A percentile compares a stretch with the other conserved stretches of the same genome.
Conservation (phyloP, 495 filamentous ascomycete species). For the Tuber melanosporum region DNA sequence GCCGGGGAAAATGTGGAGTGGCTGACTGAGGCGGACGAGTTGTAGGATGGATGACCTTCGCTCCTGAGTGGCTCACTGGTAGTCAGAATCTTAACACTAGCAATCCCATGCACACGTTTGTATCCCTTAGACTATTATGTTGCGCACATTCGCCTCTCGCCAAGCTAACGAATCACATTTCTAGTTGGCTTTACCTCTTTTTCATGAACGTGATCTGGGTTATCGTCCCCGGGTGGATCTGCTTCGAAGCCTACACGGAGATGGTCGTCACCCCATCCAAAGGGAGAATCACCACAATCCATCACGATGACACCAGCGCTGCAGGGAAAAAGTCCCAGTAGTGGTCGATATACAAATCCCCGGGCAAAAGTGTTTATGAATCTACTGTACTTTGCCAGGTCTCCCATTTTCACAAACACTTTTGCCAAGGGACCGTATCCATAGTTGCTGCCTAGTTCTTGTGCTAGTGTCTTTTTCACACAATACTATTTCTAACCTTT, state of each 20-base stretch:
- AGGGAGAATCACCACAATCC: background rate
- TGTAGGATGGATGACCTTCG: constrained; percentile 84
- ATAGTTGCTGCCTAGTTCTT: background rate
- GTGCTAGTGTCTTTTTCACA: background rate
- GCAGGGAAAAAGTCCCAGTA: background rate
- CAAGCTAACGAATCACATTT: background rate
- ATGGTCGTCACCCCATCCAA: constrained; percentile 10
- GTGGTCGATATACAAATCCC: background rate
- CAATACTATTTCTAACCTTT: background rate
- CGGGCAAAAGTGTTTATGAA: no score
- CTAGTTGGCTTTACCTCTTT: constrained; percentile 69
- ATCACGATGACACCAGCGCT: background rate
- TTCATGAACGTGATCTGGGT: constrained; percentile 96
- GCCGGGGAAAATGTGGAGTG: background rate
- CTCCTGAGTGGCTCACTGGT: constrained; percentile 82
- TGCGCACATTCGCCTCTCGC: no score
- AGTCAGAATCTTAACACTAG: constrained; percentile 68
- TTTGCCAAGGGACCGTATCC: no score
- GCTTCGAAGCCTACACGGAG: constrained; percentile 56
- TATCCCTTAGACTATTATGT: background rate
- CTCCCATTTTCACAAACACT: no score
- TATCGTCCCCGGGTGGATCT: constrained; percentile 65
- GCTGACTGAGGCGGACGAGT: constrained; percentile 5
- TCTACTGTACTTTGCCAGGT: no score
- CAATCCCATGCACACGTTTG: constrained; percentile 71